Evolutionary conservation across 805 yeast species (phyloP).

Genomic region (Candida railenensis): DNA sequence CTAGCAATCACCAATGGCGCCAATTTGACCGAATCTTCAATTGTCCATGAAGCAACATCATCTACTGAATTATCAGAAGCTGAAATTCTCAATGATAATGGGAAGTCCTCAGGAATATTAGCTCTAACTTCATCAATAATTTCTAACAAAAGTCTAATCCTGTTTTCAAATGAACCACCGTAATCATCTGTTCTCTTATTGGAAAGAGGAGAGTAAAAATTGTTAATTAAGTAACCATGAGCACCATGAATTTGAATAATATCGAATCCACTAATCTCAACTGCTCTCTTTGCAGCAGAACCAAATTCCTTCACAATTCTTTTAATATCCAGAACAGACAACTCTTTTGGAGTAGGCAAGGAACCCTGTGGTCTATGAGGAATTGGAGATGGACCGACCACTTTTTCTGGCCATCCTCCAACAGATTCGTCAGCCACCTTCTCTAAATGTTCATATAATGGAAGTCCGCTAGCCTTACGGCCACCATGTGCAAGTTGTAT

Average conservation of each 20-base stretch:
- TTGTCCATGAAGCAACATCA: constrained; percentile 40
- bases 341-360: constrained; percentile 32
- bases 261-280: constrained; percentile 52
- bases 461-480: constrained; percentile 40
- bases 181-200: constrained; percentile 61
- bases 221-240: constrained; percentile 55
- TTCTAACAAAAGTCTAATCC: constrained; percentile 50
- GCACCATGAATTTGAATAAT: constrained; percentile 68
- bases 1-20: constrained; percentile 35
- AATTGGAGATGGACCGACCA: constrained; percentile 48
- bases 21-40: constrained; percentile 43
- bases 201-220: constrained; percentile 44
- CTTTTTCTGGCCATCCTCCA: constrained; percentile 44
- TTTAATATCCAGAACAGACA: constrained; percentile 42
- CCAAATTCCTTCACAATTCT: constrained; percentile 41
- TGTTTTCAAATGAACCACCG: constrained; percentile 62
- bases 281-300: constrained; percentile 48
- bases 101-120: constrained; percentile 37
- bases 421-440: constrained; percentile 26
- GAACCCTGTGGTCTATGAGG: constrained; percentile 26
- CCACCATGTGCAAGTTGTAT: constrained; percentile 59
- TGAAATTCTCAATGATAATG: constrained; percentile 48
- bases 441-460: constrained; percentile 27
- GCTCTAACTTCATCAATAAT: constrained; percentile 41
- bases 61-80: constrained; percentile 42